phyloP scores from a whole-genome alignment of 176 grass and related monocot genomes.

The Juncus inflexus region DNA sequence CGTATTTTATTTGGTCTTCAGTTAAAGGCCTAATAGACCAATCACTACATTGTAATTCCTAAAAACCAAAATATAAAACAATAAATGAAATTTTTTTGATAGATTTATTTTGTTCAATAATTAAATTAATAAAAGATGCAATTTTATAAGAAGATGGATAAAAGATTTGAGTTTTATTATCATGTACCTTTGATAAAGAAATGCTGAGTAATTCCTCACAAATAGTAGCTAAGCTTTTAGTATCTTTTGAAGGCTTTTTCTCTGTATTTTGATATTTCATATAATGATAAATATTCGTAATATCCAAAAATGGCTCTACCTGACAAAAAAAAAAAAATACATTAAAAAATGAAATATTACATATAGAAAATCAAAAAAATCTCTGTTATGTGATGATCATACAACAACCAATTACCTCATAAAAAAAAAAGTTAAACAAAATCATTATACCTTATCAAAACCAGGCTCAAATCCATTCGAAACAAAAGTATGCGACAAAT shows the following conservation, averaged over 20 bases:
- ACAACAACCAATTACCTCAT: background rate
- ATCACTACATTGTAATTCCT: constrained; percentile 99
- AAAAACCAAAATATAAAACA: constrained; percentile 16
- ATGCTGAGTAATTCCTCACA: constrained; percentile 66
- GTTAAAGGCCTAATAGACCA: constrained; percentile 82
- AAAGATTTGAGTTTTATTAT: background rate
- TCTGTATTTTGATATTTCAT: constrained; percentile 48
- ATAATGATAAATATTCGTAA: constrained; percentile 69
- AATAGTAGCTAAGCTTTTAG: constrained; percentile 87
- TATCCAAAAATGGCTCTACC: constrained; percentile 89
- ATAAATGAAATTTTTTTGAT: constrained; percentile 10
- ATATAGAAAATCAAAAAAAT: constrained; percentile 9
- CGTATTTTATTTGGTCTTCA: constrained; percentile 84
- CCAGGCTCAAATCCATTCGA: constrained; percentile 40
- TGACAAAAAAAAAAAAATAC: constrained; percentile 29
- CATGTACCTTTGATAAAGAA: constrained; percentile 77
- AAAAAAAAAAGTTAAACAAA: background rate
- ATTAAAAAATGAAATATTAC: constrained; percentile 13
- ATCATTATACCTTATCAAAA: constrained; percentile 51
- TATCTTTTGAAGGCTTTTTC: constrained; percentile 65
- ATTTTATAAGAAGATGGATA: constrained; percentile 15
- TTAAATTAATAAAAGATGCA: background rate
- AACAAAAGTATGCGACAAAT: constrained; percentile 75
- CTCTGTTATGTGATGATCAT: background rate
- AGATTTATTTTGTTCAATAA: background rate